phyloP scores from a whole-genome alignment of 2,329 filamentous ascomycete genomes.

The Pochonia chlamydosporia region DNA sequence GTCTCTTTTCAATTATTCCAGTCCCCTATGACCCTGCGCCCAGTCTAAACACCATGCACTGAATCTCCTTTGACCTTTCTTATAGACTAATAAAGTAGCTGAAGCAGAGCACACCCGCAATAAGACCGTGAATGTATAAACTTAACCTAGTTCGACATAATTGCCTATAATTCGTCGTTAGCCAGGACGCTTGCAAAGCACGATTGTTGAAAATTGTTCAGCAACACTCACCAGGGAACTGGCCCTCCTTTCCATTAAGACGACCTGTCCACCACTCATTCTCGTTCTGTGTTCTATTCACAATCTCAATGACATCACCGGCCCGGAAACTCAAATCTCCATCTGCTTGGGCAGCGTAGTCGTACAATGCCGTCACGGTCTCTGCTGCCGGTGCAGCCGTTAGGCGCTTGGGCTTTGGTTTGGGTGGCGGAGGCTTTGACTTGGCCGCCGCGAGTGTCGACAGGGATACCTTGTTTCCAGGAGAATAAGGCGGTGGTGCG shows the following conservation, averaged over 20 bases:
- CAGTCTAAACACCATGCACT: background rate
- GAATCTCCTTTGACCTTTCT: background rate
- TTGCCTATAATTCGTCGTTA: slow-evolving; percentile 35
- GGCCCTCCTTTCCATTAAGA: slow-evolving; percentile 72
- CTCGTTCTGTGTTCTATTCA: slow-evolving; percentile 75
- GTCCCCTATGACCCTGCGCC: background rate
- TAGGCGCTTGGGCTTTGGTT: slow-evolving; percentile 73
- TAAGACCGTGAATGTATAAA: background rate
- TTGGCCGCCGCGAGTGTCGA: slow-evolving; percentile 47
- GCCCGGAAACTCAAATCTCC: slow-evolving; percentile 87
- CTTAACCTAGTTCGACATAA: slow-evolving; percentile 38
- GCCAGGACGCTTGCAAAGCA: too few relatives aligned
- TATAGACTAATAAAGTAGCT: background rate
- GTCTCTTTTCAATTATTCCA: background rate
- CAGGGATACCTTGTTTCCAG: slow-evolving; percentile 33
- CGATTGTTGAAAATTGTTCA: background rate
- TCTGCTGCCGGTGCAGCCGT: slow-evolving; percentile 61
- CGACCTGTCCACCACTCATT: slow-evolving; percentile 98
- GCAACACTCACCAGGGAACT: slow-evolving; percentile 77
- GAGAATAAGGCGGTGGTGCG: slow-evolving; percentile 68
- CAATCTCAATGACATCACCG: slow-evolving; percentile 86
- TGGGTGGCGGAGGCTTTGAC: slow-evolving; percentile 66
- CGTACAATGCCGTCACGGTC: slow-evolving; percentile 85
- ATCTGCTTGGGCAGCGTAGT: slow-evolving; percentile 92
- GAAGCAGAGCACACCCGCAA: background rate